Evolutionary conservation across 2,329 filamentous ascomycete species (phyloP).

Genomic region (Thermoascus crustaceus): DNA sequence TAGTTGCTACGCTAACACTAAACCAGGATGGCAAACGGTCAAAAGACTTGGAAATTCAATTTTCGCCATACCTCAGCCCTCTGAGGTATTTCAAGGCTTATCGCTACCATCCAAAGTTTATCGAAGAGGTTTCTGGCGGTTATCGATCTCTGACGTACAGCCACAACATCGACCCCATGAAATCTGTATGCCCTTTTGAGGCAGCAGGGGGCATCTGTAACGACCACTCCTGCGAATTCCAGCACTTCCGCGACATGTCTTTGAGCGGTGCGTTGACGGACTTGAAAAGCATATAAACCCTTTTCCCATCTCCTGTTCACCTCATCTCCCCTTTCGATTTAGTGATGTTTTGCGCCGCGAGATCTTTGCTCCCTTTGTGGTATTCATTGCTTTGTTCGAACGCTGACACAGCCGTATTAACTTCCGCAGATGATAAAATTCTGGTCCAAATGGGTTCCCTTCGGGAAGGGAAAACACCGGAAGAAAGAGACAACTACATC

Average conservation of each 20-base stretch:
- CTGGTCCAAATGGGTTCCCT: constrained; percentile 42
- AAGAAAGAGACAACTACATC: constrained; percentile 37
- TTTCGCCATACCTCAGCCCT: constrained; percentile 72
- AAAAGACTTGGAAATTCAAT: constrained; percentile 19
- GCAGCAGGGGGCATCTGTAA: constrained; percentile 63
- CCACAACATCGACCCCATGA: constrained; percentile 72
- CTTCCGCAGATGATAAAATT: constrained; percentile 42
- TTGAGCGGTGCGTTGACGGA: constrained; percentile 62
- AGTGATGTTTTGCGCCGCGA: no score
- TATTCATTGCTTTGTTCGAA: constrained; percentile 18
- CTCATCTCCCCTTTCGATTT: constrained; percentile 16
- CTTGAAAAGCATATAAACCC: constrained; percentile 16
- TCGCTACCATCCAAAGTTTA: constrained; percentile 77
- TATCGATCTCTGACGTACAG: constrained; percentile 89
- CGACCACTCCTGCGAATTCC: constrained; percentile 61
- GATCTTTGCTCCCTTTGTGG: constrained; percentile 11
- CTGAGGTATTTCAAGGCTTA: constrained; percentile 77
- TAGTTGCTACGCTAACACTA: constrained; percentile 19
- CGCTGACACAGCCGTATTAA: constrained; percentile 36
- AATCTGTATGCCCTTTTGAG: constrained; percentile 69
- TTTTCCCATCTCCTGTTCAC: constrained; percentile 15
- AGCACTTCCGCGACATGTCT: constrained; percentile 71
- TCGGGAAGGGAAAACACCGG: constrained; percentile 37
- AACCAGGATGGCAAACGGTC: constrained; percentile 18
- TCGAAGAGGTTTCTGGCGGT: constrained; percentile 61